Evolutionary conservation across 805 yeast species (phyloP), one percentile per base, ranked within the genome.

Genomic region (Metschnikowia baotianmanensis): DNA sequence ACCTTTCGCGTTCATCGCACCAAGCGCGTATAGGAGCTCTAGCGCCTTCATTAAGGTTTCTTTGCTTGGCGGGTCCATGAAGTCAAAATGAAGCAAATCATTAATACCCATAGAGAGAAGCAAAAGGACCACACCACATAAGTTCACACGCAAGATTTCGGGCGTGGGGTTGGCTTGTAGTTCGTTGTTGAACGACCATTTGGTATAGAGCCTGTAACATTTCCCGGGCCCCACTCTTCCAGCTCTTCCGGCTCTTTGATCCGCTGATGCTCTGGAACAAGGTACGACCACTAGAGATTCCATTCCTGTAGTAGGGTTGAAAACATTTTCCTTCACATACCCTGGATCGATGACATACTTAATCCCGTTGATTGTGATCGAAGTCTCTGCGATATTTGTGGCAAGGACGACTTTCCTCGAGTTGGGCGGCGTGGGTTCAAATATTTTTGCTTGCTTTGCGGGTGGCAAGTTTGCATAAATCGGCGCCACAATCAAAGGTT

Each of bases 401-500:
- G 98, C 98, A 27, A 93, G 63, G 0, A 93, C 95, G 15, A 91
- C 90, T 57, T 93, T 93, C 28, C 99, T 65, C 2, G 85, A 64
- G 25, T 79, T 77, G 1, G 72, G 69, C 0, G 96, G 96, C 0
- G 97, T 86, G 2, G 90, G 88, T 45, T 86, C 93, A 58, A 93
- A 93, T 26, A 93, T 89, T 41, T 71, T 71, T 22, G 77, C 70
- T 57, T 93, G 99, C 53, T 80, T 69, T 26, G 90, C 96, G 9
- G 86, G 76, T 0, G 98, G 96, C 34, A 93, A 65, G 47, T 88
- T 89, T 1, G 98, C 93, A 62, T 90, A 93, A 2, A 93, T 89
- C 0, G 97, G 95, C 35, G 95, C 78, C 0, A 91, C 71, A 2
- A 86, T 61, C 60, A 93, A 63, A 18, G 80, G 84, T 20, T 70